Evolutionary conservation across 306 rosid species (phyloP).

Genomic region (Abrus precatorius): DNA sequence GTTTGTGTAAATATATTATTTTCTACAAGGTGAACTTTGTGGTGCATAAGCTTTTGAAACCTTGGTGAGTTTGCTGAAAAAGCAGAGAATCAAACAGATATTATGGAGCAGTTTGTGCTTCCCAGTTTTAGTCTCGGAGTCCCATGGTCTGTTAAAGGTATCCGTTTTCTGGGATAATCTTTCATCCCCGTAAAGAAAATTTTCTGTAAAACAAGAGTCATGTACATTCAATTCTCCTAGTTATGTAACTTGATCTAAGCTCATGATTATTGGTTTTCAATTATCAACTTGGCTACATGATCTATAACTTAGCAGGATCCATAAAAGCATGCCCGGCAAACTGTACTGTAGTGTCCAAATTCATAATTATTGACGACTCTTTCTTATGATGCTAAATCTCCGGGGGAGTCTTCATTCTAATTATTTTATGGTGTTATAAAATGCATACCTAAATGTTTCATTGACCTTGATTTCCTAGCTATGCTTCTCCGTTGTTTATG

Average conservation of each 20-base stretch:
- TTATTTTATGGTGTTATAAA: constrained; percentile 13
- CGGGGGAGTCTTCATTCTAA: background rate
- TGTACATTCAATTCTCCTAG: background rate
- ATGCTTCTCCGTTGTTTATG: constrained; percentile 27
- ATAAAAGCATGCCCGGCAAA: constrained; percentile 3
- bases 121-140: constrained; percentile 95
- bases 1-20: constrained; percentile 37
- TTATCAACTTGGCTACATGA: background rate
- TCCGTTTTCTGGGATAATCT: constrained; percentile 29
- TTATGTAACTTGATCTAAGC: background rate
- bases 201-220: background rate
- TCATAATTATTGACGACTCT: constrained; percentile 10
- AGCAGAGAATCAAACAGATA: constrained; percentile 80
- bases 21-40: constrained; percentile 87
- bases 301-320: background rate
- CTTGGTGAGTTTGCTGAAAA: constrained; percentile 74
- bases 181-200: background rate
- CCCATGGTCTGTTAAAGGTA: constrained; percentile 93
- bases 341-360: background rate
- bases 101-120: constrained; percentile 96
- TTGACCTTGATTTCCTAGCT: background rate
- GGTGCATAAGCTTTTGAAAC: constrained; percentile 91
- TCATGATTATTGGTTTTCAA: constrained; percentile 9
- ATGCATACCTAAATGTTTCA: background rate
- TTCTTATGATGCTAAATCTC: background rate